phyloP scores from a whole-genome alignment of 1,139 yeast genomes.

The Blastobotrys petasosporus region DNA sequence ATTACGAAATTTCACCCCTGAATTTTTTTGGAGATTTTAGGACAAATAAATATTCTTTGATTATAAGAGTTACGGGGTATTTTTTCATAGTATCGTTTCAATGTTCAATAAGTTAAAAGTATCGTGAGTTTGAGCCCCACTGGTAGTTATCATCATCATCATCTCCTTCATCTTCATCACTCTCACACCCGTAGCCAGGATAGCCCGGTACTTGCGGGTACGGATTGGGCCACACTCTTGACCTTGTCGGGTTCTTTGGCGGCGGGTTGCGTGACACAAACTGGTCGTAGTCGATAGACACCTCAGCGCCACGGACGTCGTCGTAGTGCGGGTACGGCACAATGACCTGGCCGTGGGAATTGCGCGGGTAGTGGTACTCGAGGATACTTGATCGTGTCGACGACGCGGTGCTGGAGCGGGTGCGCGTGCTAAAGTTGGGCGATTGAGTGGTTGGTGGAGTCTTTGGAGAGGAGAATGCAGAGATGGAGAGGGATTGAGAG shows the following conservation, averaged over 20 bases:
- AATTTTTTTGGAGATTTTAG: too few species aligned
- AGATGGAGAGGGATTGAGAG: too few species aligned
- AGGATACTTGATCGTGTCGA: not conserved
- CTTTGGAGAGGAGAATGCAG: too few species aligned
- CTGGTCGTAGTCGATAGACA: slow-evolving; percentile 2
- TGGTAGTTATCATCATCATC: not conserved
- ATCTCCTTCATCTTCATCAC: not conserved
- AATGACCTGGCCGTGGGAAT: slow-evolving; percentile 3
- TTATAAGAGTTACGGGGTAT: too few species aligned
- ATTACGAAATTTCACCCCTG: too few species aligned
- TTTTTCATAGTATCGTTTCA: too few species aligned
- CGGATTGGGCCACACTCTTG: slow-evolving; percentile 3
- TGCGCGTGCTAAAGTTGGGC: not conserved
- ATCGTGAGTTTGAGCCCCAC: too few species aligned
- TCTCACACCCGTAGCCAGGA: slow-evolving; percentile 7
- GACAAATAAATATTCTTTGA: too few species aligned
- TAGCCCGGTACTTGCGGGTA: slow-evolving; percentile 8
- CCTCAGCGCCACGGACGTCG: not conserved
- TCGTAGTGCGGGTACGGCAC: slow-evolving; percentile 7
- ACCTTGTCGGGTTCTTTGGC: not conserved
- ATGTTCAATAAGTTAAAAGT: too few species aligned
- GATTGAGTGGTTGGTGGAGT: too few species aligned
- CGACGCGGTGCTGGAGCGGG: not conserved
- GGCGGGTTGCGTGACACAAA: slow-evolving; percentile 7
- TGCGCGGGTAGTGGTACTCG: slow-evolving; percentile 5